Evolutionary conservation across 352 stramenopile genomes (phyloP).

Genomic region (Pythium dissotocum): DNA sequence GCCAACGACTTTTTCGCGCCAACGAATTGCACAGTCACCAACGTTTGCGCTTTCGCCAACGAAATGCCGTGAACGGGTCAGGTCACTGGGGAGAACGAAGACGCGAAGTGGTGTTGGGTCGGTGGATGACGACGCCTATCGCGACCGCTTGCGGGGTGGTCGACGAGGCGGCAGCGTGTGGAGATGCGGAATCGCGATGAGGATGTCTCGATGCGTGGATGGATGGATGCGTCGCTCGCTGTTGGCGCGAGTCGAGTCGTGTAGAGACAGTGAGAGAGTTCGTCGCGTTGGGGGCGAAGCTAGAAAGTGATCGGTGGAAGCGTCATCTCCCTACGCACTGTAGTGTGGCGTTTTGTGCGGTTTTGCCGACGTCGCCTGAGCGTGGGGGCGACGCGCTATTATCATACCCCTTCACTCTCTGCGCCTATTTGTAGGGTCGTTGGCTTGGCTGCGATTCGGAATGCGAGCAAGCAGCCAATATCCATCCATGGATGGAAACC

Average conservation of each 20-base stretch:
- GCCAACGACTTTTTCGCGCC: neutral
- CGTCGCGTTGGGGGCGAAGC: slow-evolving; percentile 11
- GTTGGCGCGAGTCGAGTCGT: neutral
- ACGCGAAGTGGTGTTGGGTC: neutral
- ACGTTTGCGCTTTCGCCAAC: neutral
- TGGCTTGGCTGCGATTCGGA: slow-evolving; percentile 29
- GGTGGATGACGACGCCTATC: neutral
- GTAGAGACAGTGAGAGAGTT: neutral
- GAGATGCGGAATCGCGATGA: neutral
- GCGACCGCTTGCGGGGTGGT: neutral
- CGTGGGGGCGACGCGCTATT: slow-evolving; percentile 2
- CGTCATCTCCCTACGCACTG: neutral
- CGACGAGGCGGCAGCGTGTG: neutral
- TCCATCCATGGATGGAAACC: slow-evolving; percentile 8
- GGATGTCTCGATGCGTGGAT: neutral
- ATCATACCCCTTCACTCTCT: neutral
- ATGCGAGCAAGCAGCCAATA: slow-evolving; percentile 19
- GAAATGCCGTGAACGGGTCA: neutral
- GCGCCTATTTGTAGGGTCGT: slow-evolving; percentile 29
- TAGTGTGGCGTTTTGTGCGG: slow-evolving; percentile 20
- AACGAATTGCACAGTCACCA: neutral
- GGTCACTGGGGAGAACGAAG: neutral
- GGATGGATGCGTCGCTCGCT: neutral
- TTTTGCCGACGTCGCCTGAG: slow-evolving; percentile 20
- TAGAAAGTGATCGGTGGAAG: slow-evolving; percentile 11